Evolutionary conservation across 257 asterid genomes (phyloP), one percentile per base, ranked within the genome.

Genomic region (Solanum paucissectum): DNA sequence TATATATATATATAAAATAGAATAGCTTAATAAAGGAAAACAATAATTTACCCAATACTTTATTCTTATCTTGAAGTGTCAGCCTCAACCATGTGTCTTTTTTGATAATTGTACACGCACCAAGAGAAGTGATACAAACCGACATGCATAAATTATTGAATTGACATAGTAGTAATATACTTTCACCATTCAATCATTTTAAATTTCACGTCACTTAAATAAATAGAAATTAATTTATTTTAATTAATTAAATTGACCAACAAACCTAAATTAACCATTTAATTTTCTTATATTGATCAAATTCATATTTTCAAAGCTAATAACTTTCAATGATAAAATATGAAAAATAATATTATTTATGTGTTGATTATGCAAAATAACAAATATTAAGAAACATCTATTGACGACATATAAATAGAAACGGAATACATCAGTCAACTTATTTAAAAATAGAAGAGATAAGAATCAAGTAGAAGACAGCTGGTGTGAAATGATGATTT

Each of bases 401-500:
- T 38, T 38, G 8, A 7, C 3, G 8, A 8, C 1, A 9, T 4
- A 2, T 14, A 49, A 49, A 49, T 49, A 49, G 21, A 49, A 49
- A 49, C 60, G 5, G 16, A 12, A 46, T 38, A 2, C 7, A 76
- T 49, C 32, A 29, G 85, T 81, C 68, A 81, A 81, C 29, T 44
- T 81, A 29, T 81, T 81, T 46, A 8, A 79, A 79, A 79, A 9
- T 44, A 27, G 52, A 7, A 13, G 20, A 7, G 34, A 77, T 42
- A 42, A 13, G 37, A 46, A 42, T 42, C 64, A 12, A 27, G 60
- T 46, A 9, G 37, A 14, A 46, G 29, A 81, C 85, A 81, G 85
- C 68, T 81, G 68, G 64, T 79, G 66, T 27, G 18, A 81, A 49
- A 46, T 27, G 68, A 2, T 46, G 85, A 81, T 81, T 81, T 46